A percentile compares a stretch with the other conserved stretches of the same genome.
Evolutionary conservation across 306 rosid genomes (phyloP).

Genomic region (Trifolium dubium): DNA sequence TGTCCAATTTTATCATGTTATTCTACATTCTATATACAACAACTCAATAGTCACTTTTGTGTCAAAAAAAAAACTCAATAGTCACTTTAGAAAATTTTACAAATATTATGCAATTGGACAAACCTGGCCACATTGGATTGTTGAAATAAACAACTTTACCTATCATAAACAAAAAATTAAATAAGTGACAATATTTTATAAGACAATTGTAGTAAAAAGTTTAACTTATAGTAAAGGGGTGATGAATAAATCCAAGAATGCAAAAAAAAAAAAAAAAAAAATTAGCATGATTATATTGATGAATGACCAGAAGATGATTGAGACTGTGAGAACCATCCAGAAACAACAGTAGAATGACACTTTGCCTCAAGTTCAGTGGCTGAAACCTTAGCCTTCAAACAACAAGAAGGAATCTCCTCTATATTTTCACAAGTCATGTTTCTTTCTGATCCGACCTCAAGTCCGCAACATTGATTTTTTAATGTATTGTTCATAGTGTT

Average conservation of each 20-base stretch:
- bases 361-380: conserved; percentile 68
- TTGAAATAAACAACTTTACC: conserved; percentile 66
- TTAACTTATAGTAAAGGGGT: not conserved
- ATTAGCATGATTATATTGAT: conserved; percentile 45
- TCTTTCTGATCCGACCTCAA: not conserved
- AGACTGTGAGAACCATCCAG: conserved; percentile 98
- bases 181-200: not conserved
- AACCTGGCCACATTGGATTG: conserved; percentile 99
- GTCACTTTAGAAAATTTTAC: too few relatives aligned
- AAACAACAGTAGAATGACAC: conserved; percentile 91
- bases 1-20: too few relatives aligned
- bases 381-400: conserved; percentile 84
- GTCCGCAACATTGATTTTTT: not conserved
- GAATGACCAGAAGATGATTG: conserved; percentile 75
- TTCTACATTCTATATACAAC: too few relatives aligned
- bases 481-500: not conserved
- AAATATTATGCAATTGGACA: not conserved
- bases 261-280: conserved; percentile 32
- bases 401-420: conserved; percentile 77
- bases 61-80: too few relatives aligned
- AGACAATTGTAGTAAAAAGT: not conserved
- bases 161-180: conserved; percentile 27
- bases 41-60: too few relatives aligned
- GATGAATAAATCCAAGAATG: not conserved
- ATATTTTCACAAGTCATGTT: not conserved